phyloP scores from a whole-genome alignment of 2,329 filamentous ascomycete species.

The Monilinia polystroma region DNA sequence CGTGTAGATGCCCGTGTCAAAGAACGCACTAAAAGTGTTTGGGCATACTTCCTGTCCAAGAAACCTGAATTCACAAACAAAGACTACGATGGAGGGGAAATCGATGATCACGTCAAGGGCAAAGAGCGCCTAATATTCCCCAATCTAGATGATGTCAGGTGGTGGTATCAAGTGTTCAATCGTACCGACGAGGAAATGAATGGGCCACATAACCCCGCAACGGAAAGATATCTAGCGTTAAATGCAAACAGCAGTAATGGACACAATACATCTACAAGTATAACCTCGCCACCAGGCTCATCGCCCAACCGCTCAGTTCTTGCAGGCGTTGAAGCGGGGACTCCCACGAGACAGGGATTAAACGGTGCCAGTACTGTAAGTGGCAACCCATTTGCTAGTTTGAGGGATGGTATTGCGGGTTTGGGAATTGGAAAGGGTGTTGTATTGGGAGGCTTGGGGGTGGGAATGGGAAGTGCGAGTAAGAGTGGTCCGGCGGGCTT shows the following conservation, averaged over 20 bases:
- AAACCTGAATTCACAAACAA: conserved; percentile 79
- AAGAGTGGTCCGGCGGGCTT: conserved; percentile 33
- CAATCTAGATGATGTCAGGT: conserved; percentile 72
- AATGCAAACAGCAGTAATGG: conserved; percentile 20
- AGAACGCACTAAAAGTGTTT: conserved; percentile 80
- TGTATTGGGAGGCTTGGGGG: conserved; percentile 8
- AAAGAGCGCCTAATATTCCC: conserved; percentile 85
- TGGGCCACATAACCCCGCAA: conserved; percentile 54
- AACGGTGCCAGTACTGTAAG: conserved; percentile 40
- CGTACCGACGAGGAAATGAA: conserved; percentile 94
- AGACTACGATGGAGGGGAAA: conserved; percentile 65
- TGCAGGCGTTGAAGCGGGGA: conserved; percentile 9
- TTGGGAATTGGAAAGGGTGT: conserved; percentile 43
- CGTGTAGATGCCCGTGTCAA: conserved; percentile 67
- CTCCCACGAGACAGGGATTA: conserved; percentile 32
- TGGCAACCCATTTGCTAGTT: conserved; percentile 41
- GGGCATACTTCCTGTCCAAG: conserved; percentile 90
- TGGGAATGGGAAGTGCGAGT: conserved; percentile 33
- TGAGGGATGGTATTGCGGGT: conserved; percentile 48
- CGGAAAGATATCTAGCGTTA: conserved; percentile 38
- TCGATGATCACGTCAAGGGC: conserved; percentile 77
- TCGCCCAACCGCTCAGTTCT: conserved; percentile 9
- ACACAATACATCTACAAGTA: background rate
- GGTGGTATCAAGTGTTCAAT: conserved; percentile 91
- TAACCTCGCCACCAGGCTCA: conserved; percentile 6